phyloP scores from a whole-genome alignment of 805 yeast genomes.

The Kregervanrija delftensis region DNA sequence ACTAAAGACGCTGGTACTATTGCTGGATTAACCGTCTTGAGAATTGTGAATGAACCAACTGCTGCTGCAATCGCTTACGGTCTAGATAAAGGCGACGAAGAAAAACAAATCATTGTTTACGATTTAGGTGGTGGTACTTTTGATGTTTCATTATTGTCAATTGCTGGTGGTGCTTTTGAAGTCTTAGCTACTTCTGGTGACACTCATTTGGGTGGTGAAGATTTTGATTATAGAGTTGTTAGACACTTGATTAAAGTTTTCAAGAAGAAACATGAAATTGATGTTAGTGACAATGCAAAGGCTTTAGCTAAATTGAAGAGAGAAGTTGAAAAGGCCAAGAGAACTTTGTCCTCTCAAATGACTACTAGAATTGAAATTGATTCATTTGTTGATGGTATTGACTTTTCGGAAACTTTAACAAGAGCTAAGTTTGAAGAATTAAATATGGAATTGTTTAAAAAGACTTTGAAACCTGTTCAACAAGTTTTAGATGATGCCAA shows the following conservation, averaged over 20 bases:
- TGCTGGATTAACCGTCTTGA: constrained; percentile 82
- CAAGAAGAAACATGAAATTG: constrained; percentile 89
- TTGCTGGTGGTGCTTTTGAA: constrained; percentile 89
- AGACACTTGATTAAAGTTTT: constrained; percentile 80
- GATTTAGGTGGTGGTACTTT: constrained; percentile 98
- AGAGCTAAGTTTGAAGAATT: constrained; percentile 98
- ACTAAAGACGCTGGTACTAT: constrained; percentile 90
- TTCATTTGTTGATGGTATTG: constrained; percentile 89
- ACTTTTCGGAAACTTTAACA: constrained; percentile 89
- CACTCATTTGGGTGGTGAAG: constrained; percentile 97
- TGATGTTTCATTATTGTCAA: constrained; percentile 81
- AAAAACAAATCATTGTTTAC: constrained; percentile 84
- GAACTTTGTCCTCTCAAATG: constrained; percentile 91
- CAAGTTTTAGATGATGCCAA: constrained; percentile 93
- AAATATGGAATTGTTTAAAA: constrained; percentile 87
- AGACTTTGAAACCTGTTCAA: constrained; percentile 93
- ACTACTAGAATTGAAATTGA: constrained; percentile 95
- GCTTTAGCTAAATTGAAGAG: constrained; percentile 92
- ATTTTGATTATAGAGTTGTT: constrained; percentile 84
- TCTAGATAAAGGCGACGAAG: constrained; percentile 73
- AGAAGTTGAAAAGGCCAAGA: constrained; percentile 97
- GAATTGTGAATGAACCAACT: constrained; percentile 91
- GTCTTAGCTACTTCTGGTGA: constrained; percentile 94
- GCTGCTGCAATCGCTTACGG: constrained; percentile 99
- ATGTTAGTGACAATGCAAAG: constrained; percentile 72